A percentile compares a stretch with the other conserved stretches of the same genome.
phyloP scores from a whole-genome alignment of 192 early-diverging fungal species.

The Podochytrium sp. region DNA sequence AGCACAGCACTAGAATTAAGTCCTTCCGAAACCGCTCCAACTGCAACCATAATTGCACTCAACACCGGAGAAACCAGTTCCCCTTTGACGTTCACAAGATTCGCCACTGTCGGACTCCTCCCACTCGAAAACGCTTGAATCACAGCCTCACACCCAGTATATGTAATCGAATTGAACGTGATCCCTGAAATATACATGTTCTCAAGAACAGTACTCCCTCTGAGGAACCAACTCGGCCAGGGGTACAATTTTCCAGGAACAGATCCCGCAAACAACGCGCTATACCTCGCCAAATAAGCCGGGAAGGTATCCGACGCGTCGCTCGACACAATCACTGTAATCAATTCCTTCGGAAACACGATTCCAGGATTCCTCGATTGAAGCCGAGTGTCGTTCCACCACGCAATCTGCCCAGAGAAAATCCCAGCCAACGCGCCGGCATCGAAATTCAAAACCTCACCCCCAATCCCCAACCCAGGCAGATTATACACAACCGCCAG shows the following conservation, averaged over 20 bases:
- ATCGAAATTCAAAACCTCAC: background rate
- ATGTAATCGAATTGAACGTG: constrained; percentile 1
- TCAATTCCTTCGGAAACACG: background rate
- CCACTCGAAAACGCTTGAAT: background rate
- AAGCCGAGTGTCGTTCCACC: constrained; percentile 14
- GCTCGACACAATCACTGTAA: background rate
- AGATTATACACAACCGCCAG: constrained; percentile 5
- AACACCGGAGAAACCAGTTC: background rate
- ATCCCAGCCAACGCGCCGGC: background rate
- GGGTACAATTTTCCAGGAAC: too few relatives aligned
- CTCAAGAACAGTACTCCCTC: background rate
- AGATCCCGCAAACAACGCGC: background rate
- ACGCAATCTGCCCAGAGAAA: background rate
- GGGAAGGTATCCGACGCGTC: constrained; percentile 9
- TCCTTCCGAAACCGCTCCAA: background rate
- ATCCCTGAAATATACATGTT: background rate
- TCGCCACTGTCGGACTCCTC: background rate
- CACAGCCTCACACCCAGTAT: background rate
- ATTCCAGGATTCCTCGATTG: background rate
- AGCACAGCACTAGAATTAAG: background rate
- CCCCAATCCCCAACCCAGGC: background rate
- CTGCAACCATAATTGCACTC: background rate
- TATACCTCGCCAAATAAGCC: background rate
- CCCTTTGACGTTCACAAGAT: background rate
- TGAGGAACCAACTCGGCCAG: background rate